Base-by-base conservation (phyloP, 139 green algal genomes). In the Chlorella sp. region DNA sequence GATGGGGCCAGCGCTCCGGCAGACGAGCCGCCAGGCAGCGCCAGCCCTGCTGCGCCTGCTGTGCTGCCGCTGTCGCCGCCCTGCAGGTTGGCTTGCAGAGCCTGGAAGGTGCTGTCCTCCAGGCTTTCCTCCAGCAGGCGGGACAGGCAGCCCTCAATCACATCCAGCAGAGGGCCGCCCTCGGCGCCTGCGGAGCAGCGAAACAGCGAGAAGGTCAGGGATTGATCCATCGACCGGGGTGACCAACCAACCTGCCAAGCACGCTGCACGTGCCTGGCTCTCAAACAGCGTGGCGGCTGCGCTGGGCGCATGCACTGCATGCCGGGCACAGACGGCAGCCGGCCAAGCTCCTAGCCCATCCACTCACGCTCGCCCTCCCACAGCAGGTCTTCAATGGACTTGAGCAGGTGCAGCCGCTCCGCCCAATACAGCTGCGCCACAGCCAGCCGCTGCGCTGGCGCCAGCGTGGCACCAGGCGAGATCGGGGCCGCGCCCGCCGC, bases 381-480 rank as follows among this genome's bases (percentile, higher is more conserved):
- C 60, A 94, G 62, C 6, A 94, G 73, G 44, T 86, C 72, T 74
- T 94, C 87, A 18, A 91, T 74, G 38, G 88, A 84, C 72, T 92
- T 90, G 3, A 94, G 86, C 84, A 94, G 78, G 39, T 73, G 41
- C 15, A 93, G 71, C 25, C 92, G 88, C 86, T 95, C 92, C 51
- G 78, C 7, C 32, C 81, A 79, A 75, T 95, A 95, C 34, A 88
- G 84, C 17, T 78, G 34, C 32, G 88, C 60, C 38, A 94, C 83
- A 87, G 88, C 85, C 26, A 62, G 56, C 15, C 60, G 80, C 32
- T 89, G 81, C n/a, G 76, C 86, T 13, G 71, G 68, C n/a, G n/a
- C n/a, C n/a, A n/a, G n/a, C n/a, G n/a, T n/a, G n/a, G n/a, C n/a
- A n/a, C n/a, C n/a, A n/a, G n/a, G n/a, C n/a, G n/a, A n/a, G n/a